These are phyloP conservation scores for Eimeria falciformis DNA, from an alignment of 169 alveolate genomes.

Conservation along the genomic window DNA sequence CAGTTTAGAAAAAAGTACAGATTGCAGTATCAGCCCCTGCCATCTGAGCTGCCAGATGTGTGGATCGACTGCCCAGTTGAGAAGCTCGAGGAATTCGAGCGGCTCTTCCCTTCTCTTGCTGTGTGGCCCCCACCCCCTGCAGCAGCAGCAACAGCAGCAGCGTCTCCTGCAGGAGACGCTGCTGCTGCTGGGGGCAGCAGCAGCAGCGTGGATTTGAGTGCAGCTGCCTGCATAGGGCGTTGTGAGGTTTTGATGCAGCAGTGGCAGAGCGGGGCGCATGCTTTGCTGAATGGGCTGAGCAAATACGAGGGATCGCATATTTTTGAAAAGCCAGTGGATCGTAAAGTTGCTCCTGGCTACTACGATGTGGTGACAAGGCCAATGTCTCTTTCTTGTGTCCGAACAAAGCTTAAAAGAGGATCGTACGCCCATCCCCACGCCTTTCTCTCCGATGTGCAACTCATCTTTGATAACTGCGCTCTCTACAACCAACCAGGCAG, in stretches of 20 bases:
- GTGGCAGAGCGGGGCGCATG: constrained; percentile 19
- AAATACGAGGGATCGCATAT: constrained; percentile 90
- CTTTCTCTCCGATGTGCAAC: constrained; percentile 88
- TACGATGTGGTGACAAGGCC: constrained; percentile 91
- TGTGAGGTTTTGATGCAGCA: not conserved
- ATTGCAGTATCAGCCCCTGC: constrained; percentile 65
- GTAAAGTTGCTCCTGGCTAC: constrained; percentile 92
- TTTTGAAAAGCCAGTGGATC: constrained; percentile 92
- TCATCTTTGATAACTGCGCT: constrained; percentile 89
- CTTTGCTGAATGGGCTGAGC: constrained; percentile 36
- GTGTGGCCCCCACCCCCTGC: constrained; percentile 23
- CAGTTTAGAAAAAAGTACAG: not conserved
- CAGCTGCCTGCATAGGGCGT: not conserved
- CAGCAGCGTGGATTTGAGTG: not conserved
- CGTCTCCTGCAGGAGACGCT: constrained; percentile 9
- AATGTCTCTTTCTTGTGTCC: constrained; percentile 90
- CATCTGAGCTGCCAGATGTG: constrained; percentile 48
- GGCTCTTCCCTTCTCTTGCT: constrained; percentile 53
- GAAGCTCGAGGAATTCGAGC: constrained; percentile 64
- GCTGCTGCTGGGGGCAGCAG: not conserved
- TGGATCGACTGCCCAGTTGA: constrained; percentile 47
- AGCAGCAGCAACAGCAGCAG: constrained; percentile 47
- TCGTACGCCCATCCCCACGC: constrained; percentile 87
- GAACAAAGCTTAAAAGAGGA: constrained; percentile 86
- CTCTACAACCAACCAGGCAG: constrained; percentile 90